phyloP scores from a whole-genome alignment of 495 filamentous ascomycete species.

The Delitschia confertaspora region DNA sequence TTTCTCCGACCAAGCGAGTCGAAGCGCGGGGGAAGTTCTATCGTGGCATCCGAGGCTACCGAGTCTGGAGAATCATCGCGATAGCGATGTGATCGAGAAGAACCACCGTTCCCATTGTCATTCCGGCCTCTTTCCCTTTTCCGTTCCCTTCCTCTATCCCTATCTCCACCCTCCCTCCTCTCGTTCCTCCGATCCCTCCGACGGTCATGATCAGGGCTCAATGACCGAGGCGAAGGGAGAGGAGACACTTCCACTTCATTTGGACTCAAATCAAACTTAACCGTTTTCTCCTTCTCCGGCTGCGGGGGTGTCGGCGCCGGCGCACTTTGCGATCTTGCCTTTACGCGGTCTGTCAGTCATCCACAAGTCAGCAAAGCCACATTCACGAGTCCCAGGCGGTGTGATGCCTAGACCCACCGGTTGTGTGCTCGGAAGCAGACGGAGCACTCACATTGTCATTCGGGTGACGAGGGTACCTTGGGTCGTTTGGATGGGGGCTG shows the following conservation, averaged over 20 bases:
- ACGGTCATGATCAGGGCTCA: slow-evolving; percentile 1
- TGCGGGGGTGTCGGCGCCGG: too few relatives aligned
- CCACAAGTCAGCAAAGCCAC: slow-evolving; percentile 4
- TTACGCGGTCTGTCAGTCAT: slow-evolving; percentile 26
- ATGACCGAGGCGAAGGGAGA: background rate
- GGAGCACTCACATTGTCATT: slow-evolving; percentile 37
- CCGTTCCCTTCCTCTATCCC: background rate
- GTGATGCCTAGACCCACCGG: slow-evolving; percentile 24
- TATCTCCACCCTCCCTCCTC: background rate
- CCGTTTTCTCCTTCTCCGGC: slow-evolving; percentile 13
- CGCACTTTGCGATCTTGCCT: too few relatives aligned
- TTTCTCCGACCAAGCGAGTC: slow-evolving; percentile 29
- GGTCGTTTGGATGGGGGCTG: slow-evolving; percentile 11
- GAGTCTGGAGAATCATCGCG: slow-evolving; percentile 21
- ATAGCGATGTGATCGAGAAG: background rate
- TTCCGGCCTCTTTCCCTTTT: slow-evolving; percentile 3
- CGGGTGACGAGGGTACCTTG: slow-evolving; percentile 21
- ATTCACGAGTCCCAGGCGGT: slow-evolving; percentile 11
- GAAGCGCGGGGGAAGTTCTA: slow-evolving; percentile 34
- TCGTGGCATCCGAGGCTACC: slow-evolving; percentile 25
- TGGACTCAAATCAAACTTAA: slow-evolving; percentile 28
- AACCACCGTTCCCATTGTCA: slow-evolving; percentile 1
- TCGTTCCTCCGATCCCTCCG: background rate
- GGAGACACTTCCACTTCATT: background rate
- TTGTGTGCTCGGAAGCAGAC: slow-evolving; percentile 17